phyloP scores from a whole-genome alignment of 2,329 filamentous ascomycete species.

The Aspergillus brunneoviolaceus region DNA sequence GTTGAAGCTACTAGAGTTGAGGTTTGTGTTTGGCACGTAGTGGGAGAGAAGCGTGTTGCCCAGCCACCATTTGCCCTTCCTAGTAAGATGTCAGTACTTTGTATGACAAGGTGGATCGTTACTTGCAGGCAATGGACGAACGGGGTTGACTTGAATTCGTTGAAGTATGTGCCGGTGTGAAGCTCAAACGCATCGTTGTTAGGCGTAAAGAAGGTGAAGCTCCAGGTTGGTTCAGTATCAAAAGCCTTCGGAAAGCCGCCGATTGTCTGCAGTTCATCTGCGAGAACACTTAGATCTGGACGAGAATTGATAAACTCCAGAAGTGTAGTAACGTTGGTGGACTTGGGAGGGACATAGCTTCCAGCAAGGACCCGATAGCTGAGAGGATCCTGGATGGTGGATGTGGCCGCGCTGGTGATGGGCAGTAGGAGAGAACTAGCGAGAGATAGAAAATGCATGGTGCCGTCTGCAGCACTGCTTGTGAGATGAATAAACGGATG shows the following conservation, averaged over 20 bases:
- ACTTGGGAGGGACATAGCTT: neutral
- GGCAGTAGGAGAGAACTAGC: too few relatives aligned
- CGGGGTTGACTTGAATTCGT: constrained; percentile 1
- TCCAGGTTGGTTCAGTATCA: constrained; percentile 25
- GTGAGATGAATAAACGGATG: too few relatives aligned
- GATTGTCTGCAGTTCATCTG: neutral
- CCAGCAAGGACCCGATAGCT: neutral
- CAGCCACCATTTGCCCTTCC: constrained; percentile 12
- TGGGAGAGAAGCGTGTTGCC: constrained; percentile 5
- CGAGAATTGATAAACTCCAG: neutral
- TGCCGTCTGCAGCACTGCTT: too few relatives aligned
- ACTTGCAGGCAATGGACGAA: too few relatives aligned
- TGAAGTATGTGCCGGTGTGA: constrained; percentile 28
- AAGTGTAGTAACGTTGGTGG: neutral
- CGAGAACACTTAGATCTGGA: neutral
- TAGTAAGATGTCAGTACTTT: neutral
- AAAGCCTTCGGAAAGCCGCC: constrained; percentile 31
- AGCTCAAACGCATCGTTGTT: constrained; percentile 30
- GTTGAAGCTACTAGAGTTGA: neutral
- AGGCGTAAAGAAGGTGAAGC: constrained; percentile 35
- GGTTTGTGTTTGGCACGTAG: constrained; percentile 6
- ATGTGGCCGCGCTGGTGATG: too few relatives aligned
- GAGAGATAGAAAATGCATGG: too few relatives aligned
- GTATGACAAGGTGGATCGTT: too few relatives aligned
- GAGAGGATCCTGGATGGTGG: neutral